A percentile compares a stretch with the other conserved stretches of the same genome.
phyloP scores from a whole-genome alignment of 2,329 filamentous ascomycete genomes.

The Fusarium virguliforme region DNA sequence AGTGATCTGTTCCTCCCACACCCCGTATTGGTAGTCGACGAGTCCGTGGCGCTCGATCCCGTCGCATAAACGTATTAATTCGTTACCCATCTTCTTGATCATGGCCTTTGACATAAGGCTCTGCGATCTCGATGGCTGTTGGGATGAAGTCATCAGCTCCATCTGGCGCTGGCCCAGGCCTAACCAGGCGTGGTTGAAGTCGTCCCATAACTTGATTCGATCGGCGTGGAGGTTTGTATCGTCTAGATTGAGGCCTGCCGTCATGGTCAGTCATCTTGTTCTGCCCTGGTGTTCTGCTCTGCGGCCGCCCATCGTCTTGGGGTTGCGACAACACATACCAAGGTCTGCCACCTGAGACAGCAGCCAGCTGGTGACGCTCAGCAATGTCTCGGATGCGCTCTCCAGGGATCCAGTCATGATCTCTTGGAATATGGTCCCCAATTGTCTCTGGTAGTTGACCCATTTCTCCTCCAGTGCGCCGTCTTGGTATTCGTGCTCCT shows the following conservation, averaged over 20 bases:
- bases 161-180: conserved; percentile 87
- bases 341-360: conserved; percentile 70
- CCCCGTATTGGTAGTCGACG: conserved; percentile 97
- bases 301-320: conserved; percentile 5
- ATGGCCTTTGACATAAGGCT: conserved; percentile 78
- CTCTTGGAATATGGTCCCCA: conserved; percentile 79
- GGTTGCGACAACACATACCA: conserved; percentile 60
- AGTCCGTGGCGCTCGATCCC: conserved; percentile 91
- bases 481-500: conserved; percentile 72
- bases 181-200: conserved; percentile 96
- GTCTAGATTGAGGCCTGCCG: conserved; percentile 85
- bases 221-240: conserved; percentile 82
- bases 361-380: conserved; percentile 70
- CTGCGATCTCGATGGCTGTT: conserved; percentile 71
- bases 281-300: not conserved
- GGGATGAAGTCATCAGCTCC: conserved; percentile 76
- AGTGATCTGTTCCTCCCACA: conserved; percentile 95
- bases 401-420: conserved; percentile 71
- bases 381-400: conserved; percentile 67
- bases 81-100: conserved; percentile 85
- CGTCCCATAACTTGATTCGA: conserved; percentile 88
- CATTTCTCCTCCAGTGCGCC: conserved; percentile 78
- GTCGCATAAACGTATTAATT: conserved; percentile 87
- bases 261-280: conserved; percentile 39
- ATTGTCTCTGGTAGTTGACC: conserved; percentile 73